Base-by-base conservation (phyloP, 176 grass and related monocot genomes). In the Tillandsia fasciculata region DNA sequence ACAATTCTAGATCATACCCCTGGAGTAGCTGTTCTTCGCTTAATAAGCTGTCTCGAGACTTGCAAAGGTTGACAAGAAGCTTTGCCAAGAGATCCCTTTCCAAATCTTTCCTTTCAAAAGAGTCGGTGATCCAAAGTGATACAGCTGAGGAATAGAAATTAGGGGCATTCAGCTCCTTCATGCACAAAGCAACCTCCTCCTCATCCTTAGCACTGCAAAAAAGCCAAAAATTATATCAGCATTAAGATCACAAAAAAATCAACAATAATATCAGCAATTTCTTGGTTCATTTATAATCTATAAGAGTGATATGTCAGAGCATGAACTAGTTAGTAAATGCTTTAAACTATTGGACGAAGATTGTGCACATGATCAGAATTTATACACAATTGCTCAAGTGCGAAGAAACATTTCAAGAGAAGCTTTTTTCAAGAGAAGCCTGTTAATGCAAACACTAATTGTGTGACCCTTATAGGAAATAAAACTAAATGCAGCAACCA, bases 161-260 rank as follows among this genome's bases (percentile, higher is more conserved):
- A 48, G 90, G 95, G 76, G 84, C 83, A 73, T 94, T 94, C 84
- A 99, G 71, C 72, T 99, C 95, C 72, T 94, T 89, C 70, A 99
- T 88, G 77, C 95, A 99, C 52, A 90, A 79, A 29, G 66, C 80
- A 76, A 99, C 80, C 70, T 99, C 93, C 69, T 83, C 70, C 81
- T 92, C 86, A 69, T 97, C 93, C 70, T 87, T 90, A 54, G 86
- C 89, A 76, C 93, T 97, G 83, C 24, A 52, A 70, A 89, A 85
- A 82, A 42, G 3, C 33, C 33, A 42, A 42, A 42, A 42, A 42
- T 42, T 42, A 42, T 42, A 42, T 7, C 33, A 42, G 33, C 33
- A 42, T 42, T 42, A 42, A 42, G 33, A 42, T 42, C 3, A 42
- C 3, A 42, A 42, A 42, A 7, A 10, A 69, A 64, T 69, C 27